phyloP scores from a whole-genome alignment of 179 eudicot species.

The Camellia oleifera region DNA sequence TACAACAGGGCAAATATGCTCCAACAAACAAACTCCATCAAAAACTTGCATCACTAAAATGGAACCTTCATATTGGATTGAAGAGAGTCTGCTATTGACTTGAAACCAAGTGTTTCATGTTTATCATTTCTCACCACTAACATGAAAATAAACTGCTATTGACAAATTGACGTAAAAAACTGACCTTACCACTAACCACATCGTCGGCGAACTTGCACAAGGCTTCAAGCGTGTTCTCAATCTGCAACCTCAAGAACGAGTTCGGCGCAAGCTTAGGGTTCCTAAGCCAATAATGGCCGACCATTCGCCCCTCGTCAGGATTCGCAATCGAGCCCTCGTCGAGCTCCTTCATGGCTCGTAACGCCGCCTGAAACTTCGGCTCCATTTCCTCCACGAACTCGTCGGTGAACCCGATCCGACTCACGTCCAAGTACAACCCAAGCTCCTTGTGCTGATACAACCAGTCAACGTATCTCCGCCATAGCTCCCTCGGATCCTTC shows the following conservation, averaged over 20 bases:
- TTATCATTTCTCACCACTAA: too few relatives aligned
- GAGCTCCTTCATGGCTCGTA: constrained; percentile 64
- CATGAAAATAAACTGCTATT: background rate
- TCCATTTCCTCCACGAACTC: constrained; percentile 75
- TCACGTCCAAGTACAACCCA: constrained; percentile 81
- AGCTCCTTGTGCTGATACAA: constrained; percentile 92
- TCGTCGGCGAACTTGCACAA: constrained; percentile 67
- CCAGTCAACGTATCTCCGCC: constrained; percentile 84
- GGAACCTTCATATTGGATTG: too few relatives aligned
- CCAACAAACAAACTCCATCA: too few relatives aligned
- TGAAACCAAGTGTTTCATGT: too few relatives aligned
- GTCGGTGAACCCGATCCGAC: constrained; percentile 76
- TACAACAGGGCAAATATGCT: too few relatives aligned
- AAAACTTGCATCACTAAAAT: too few relatives aligned
- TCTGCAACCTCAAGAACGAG: constrained; percentile 53
- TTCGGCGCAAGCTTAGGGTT: constrained; percentile 68
- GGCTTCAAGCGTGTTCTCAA: constrained; percentile 60
- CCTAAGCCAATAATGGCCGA: constrained; percentile 94
- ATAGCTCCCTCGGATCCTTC: constrained; percentile 58
- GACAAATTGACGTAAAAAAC: background rate
- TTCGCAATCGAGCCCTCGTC: constrained; percentile 90
- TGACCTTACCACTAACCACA: constrained; percentile 79
- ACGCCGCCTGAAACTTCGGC: constrained; percentile 52
- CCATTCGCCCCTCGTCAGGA: constrained; percentile 94
- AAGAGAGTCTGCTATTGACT: too few relatives aligned